phyloP scores from a whole-genome alignment of 2,329 filamentous ascomycete genomes.

The Stagonosporopsis vannaccii region DNA sequence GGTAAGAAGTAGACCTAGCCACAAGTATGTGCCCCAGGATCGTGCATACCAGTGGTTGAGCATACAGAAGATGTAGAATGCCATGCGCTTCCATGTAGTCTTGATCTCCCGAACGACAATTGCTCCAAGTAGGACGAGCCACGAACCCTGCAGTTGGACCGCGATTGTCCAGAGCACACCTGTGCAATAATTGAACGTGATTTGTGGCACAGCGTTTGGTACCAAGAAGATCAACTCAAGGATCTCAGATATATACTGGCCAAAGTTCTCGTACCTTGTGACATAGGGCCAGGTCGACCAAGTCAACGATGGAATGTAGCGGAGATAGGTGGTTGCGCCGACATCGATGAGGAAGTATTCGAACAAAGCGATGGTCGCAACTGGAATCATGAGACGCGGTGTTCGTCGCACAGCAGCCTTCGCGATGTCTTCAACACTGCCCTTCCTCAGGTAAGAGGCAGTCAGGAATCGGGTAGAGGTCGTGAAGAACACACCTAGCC shows the following conservation, averaged over 20 bases:
- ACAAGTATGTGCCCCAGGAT: conserved; percentile 57
- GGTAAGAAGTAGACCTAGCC: conserved; percentile 54
- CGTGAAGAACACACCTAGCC: conserved; percentile 59
- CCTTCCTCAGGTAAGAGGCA: conserved; percentile 52
- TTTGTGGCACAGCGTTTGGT: conserved; percentile 58
- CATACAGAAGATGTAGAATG: conserved; percentile 54
- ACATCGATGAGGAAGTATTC: conserved; percentile 58
- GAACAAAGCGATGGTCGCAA: conserved; percentile 52
- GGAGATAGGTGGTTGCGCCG: conserved; percentile 53
- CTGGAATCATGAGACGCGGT: conserved; percentile 57
- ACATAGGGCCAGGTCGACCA: conserved; percentile 60
- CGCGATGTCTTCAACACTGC: conserved; percentile 53
- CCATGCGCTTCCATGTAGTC: conserved; percentile 56
- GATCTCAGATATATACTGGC: conserved; percentile 54
- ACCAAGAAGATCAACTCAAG: conserved; percentile 56
- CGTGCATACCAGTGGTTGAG: conserved; percentile 57
- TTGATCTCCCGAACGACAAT: conserved; percentile 57
- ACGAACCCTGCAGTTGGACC: conserved; percentile 57
- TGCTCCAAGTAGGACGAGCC: conserved; percentile 53
- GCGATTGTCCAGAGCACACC: conserved; percentile 61
- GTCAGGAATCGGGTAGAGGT: conserved; percentile 58
- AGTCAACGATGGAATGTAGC: conserved; percentile 56
- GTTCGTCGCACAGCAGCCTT: conserved; percentile 55
- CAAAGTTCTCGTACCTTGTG: conserved; percentile 50
- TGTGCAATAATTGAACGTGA: conserved; percentile 59